Evolutionary conservation across 2,329 filamentous ascomycete species (phyloP).

Genomic region (Penicillium decumbens): DNA sequence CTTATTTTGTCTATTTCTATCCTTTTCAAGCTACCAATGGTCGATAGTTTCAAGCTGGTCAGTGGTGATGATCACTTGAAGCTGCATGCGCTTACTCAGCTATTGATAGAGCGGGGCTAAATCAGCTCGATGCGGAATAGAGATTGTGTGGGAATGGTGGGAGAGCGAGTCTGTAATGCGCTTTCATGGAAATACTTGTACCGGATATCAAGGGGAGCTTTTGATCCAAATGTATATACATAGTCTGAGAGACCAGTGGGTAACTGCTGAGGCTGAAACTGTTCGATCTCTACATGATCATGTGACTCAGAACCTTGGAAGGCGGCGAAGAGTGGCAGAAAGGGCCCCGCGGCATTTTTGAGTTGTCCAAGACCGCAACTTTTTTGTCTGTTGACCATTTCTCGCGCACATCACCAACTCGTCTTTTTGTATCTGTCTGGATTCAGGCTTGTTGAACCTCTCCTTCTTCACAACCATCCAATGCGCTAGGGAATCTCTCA

Average conservation of each 20-base stretch:
- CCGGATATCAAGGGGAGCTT: neutral
- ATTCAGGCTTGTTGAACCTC: neutral
- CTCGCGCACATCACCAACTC: neutral
- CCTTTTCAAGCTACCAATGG: neutral
- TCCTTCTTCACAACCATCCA: neutral
- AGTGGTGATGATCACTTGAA: neutral
- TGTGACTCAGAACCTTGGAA: slow-evolving; percentile 6
- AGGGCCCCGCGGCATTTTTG: slow-evolving; percentile 24
- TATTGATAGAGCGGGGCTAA: neutral
- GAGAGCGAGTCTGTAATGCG: neutral
- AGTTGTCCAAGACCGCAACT: slow-evolving; percentile 17
- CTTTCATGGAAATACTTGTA: neutral
- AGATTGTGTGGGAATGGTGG: neutral
- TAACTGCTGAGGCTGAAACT: neutral
- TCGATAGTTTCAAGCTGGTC: neutral
- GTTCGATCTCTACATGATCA: slow-evolving; percentile 1
- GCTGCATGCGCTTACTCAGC: neutral
- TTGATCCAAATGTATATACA: too few species aligned
- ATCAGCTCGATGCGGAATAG: neutral
- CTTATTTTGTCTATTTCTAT: slow-evolving; percentile 3
- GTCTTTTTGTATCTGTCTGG: neutral
- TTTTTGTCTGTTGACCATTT: slow-evolving; percentile 6
- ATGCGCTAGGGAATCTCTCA: slow-evolving; percentile 4
- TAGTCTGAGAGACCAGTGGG: neutral
- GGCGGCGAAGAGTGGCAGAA: slow-evolving; percentile 12